These are phyloP conservation scores for Trypanosoma theileri DNA, from an alignment of 208 protist genomes.

Conservation along the genomic window DNA sequence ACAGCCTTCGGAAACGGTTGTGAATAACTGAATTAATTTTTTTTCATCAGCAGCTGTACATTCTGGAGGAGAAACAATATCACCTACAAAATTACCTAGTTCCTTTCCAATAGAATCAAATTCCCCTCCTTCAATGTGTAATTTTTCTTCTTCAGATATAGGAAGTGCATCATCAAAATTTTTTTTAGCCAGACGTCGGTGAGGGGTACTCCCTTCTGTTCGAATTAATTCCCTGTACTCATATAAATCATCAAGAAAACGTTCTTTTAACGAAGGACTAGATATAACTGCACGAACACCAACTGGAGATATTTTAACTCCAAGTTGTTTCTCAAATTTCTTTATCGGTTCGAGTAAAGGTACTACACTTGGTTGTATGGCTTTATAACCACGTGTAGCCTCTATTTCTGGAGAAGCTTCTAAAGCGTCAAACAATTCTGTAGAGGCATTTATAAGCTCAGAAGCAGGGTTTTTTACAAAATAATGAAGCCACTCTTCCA, in stretches of 20 bases:
- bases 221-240: constrained; percentile 61
- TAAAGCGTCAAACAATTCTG: constrained; percentile 41
- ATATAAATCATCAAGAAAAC: constrained; percentile 73
- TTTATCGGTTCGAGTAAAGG: constrained; percentile 43
- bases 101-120: constrained; percentile 24
- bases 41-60: constrained; percentile 66
- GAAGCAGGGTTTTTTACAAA: constrained; percentile 70
- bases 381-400: constrained; percentile 42
- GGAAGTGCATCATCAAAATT: constrained; percentile 36
- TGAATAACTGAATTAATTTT: constrained; percentile 75
- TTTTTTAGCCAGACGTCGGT: constrained; percentile 55
- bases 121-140: neutral
- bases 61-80: constrained; percentile 43
- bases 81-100: constrained; percentile 44
- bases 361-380: constrained; percentile 30
- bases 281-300: constrained; percentile 54
- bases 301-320: constrained; percentile 54
- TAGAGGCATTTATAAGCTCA: constrained; percentile 44
- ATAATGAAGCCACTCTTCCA: constrained; percentile 85
- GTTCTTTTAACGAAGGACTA: constrained; percentile 39
- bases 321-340: constrained; percentile 59
- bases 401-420: constrained; percentile 43
- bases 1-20: constrained; percentile 76
- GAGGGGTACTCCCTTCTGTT: constrained; percentile 68
- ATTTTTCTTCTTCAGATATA: constrained; percentile 3